Conservation (phyloP, 2,329 filamentous ascomycete genomes). For the Thyridium curvatum region DNA sequence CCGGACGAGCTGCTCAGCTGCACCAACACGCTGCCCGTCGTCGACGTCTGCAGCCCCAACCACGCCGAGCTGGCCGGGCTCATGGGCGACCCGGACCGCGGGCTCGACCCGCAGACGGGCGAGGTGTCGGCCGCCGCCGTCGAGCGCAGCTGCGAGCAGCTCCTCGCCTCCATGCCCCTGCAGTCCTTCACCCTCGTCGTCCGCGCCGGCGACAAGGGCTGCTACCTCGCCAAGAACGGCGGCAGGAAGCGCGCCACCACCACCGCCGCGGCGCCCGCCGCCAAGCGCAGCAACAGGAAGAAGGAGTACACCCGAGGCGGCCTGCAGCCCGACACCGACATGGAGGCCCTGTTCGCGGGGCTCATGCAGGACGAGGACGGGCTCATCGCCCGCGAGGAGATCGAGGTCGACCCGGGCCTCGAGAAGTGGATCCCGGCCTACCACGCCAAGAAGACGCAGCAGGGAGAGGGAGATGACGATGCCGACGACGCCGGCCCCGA, state of each 20-base stretch:
- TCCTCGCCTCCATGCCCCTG: slow-evolving; percentile 58
- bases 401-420: slow-evolving; percentile 57
- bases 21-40: slow-evolving; percentile 54
- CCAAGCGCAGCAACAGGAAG: slow-evolving; percentile 33
- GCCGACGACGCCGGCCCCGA: slow-evolving; percentile 7
- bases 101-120: slow-evolving; percentile 47
- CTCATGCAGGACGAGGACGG: slow-evolving; percentile 48
- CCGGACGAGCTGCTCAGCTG: slow-evolving; percentile 61
- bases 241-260: slow-evolving; percentile 24
- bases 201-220: slow-evolving; percentile 66
- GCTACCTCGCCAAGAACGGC: slow-evolving; percentile 55
- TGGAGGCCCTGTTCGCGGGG: slow-evolving; percentile 55
- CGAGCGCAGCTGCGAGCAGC: slow-evolving; percentile 55
- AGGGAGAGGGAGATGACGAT: slow-evolving; percentile 5
- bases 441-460: slow-evolving; percentile 42
- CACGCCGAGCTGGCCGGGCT: slow-evolving; percentile 82
- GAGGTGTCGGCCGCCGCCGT: slow-evolving; percentile 44
- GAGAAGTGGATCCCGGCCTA: slow-evolving; percentile 76
- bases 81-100: slow-evolving; percentile 58
- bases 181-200: slow-evolving; percentile 62
- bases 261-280: slow-evolving; percentile 4
- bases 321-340: slow-evolving; percentile 54
- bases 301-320: slow-evolving; percentile 43
- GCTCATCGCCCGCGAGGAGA: slow-evolving; percentile 47
- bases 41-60: slow-evolving; percentile 71